Percentiles rank a stretch among this genome's conserved stretches.
Conservation (phyloP, 179 eudicot genomes). For the Patellifolia procumbens region DNA sequence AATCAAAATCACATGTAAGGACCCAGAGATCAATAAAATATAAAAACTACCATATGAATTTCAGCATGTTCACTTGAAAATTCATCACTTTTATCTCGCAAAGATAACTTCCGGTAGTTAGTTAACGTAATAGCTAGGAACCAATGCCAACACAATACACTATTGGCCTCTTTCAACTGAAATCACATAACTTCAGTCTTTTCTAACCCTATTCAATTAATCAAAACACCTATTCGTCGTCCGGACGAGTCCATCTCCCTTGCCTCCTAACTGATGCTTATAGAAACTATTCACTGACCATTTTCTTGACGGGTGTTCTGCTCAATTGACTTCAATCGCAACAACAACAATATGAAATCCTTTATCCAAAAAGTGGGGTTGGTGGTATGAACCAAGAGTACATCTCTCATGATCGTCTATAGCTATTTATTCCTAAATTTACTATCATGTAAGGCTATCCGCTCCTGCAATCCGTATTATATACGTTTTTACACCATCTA, state of each 20-base stretch:
- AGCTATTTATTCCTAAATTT: too few relatives aligned
- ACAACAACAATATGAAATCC: too few relatives aligned
- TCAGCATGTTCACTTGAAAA: not conserved
- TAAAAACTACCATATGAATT: not conserved
- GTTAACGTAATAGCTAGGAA: not conserved
- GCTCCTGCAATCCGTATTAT: too few relatives aligned
- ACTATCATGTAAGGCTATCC: too few relatives aligned
- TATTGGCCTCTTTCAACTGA: not conserved
- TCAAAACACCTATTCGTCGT: not conserved
- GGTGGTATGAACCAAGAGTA: too few relatives aligned
- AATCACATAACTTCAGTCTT: not conserved
- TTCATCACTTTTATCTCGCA: not conserved
- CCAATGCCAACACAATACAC: not conserved
- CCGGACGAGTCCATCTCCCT: not conserved
- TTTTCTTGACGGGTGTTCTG: not conserved
- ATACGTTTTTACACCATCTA: too few relatives aligned
- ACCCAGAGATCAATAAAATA: not conserved
- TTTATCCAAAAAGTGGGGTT: too few relatives aligned
- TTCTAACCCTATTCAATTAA: not conserved
- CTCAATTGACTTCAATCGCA: not conserved
- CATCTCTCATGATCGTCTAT: too few relatives aligned
- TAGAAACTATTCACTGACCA: not conserved
- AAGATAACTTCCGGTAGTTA: not conserved
- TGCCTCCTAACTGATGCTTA: not conserved
- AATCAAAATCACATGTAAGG: not conserved